Evolutionary conservation across 2,329 filamentous ascomycete genomes (phyloP), one percentile per base, ranked within the genome.

Genomic region (Huntiella savannae): DNA sequence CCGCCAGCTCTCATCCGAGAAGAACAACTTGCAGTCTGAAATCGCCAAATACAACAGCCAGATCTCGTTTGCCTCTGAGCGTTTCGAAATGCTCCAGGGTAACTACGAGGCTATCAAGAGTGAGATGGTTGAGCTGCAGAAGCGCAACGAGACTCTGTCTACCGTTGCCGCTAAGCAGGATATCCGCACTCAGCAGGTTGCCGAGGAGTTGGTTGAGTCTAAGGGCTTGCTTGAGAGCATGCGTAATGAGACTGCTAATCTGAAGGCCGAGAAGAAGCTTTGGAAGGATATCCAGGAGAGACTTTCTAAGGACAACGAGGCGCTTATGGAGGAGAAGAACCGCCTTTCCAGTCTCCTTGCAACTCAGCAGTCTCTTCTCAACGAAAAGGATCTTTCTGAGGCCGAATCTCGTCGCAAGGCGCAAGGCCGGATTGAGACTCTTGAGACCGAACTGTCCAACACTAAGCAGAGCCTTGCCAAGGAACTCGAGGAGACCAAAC

Each of bases 261-360:
- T 95, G 33, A 94, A 93, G 60, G 87, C 88, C 0, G 88, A 96
- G 61, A 94, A 94, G 63, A 82, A 85, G 34, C 69, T 98, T 7
- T 94, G 83, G 82, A 93, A 91, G 64, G 84, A 81, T 47, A 93
- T 95, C 33, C 87, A 96, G 58, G 79, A 82, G 52, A 78, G 92
- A 45, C 69, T 96, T 38, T 81, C 75, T 51, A 84, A 91, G 55
- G 87, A 96, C 57, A 94, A 91, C 52, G 85, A 94, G 56, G 75
- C 66, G 15, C 67, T 96, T 10, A 71, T 82, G 37, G 83, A 92
- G 50, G 91, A 98, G 59, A 82, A 86, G 53, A 75, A 78, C 40
- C 75, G 87, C 28, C 71, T 96, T 4, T 93, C 88, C 61, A 79
- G 77, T 48, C 69, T 94, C 32, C 75, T 95, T 40, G 74, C 80